A percentile compares a stretch with the other conserved stretches of the same genome.
Conservation (phyloP, 495 filamentous ascomycete species). For the Thozetella sp. region DNA sequence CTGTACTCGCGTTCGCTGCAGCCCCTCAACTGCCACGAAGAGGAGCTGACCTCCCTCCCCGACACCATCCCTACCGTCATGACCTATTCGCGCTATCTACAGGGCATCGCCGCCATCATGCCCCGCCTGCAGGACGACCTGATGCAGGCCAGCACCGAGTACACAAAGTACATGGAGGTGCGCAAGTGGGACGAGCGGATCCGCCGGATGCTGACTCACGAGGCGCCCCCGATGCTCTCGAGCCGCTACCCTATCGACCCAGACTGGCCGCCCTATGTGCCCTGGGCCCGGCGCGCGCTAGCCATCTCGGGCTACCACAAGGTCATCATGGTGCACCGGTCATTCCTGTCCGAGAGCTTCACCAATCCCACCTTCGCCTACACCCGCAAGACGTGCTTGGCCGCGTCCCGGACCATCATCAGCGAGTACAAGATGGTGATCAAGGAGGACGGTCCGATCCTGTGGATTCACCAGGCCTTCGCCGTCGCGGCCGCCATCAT, state of each 20-base stretch:
- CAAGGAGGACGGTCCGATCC: slow-evolving; percentile 32
- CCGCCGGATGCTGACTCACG: slow-evolving; percentile 34
- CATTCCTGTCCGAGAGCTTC: slow-evolving; percentile 46
- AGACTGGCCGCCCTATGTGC: slow-evolving; percentile 37
- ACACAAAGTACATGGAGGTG: slow-evolving; percentile 43
- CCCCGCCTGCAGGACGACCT: slow-evolving; percentile 41
- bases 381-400: slow-evolving; percentile 44
- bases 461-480: slow-evolving; percentile 52
- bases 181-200: slow-evolving; percentile 42
- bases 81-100: slow-evolving; percentile 38
- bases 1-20: slow-evolving; percentile 38
- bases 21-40: slow-evolving; percentile 40
- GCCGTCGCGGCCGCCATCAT: slow-evolving; percentile 52
- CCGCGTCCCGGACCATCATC: slow-evolving; percentile 47
- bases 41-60: slow-evolving; percentile 34
- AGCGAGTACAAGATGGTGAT: slow-evolving; percentile 35
- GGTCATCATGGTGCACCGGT: slow-evolving; percentile 54
- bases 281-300: slow-evolving; percentile 43
- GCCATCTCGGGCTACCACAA: slow-evolving; percentile 49
- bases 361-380: slow-evolving; percentile 36
- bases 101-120: slow-evolving; percentile 41
- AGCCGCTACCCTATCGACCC: slow-evolving; percentile 32
- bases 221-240: slow-evolving; percentile 29
- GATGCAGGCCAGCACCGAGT: slow-evolving; percentile 29
- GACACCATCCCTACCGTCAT: slow-evolving; percentile 36